Base-by-base conservation (phyloP, 306 rosid genomes). In the Elaeagnus macrophylla region DNA sequence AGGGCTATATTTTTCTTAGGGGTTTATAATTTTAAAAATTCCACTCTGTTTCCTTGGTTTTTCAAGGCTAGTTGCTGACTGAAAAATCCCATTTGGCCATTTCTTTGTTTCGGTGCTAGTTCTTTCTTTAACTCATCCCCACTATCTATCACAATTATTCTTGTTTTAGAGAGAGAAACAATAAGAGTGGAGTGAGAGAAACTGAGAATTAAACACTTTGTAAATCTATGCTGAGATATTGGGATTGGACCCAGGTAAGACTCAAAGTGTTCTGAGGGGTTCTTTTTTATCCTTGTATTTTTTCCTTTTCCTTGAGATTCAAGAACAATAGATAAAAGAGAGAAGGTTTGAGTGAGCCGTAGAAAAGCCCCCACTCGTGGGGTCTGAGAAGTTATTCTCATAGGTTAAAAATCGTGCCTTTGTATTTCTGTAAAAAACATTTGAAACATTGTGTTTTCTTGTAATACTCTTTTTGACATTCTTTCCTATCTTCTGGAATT, bases 341-440 rank as follows among this genome's bases (percentile, higher is more conserved):
- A 51, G 32, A 55, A 12, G 14, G 54, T 53, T 18, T 47, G 44
- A 59, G 49, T 18, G 36, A 17, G 54, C 25, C 43, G 63, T 25
- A 25, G 32, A 25, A 42, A 43, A 55, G 58, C 12, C 69, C 82
- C 69, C 82, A 43, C 80, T 77, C 84, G 82, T 80, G 93, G 82
- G 84, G 82, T 77, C 83, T 76, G 72, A 25, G 32, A 25, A 25
- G 4, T 25, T 25, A 3, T 25, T 25, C 32, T 25, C 32, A 25
- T 43, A 67, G 58, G 61, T 65, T 8, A 55, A 70, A 70, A 53
- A 56, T 54, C 56, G 38, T 13, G n/a, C 71, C 53, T 72, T 53
- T 4, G n/a, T 44, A 5, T 25, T 25, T 25, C 32, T 25, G 32
- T 25, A 25, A 25, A 25, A 25, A 25, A 25, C 32, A n/a, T n/a